Evolutionary conservation across 805 yeast genomes (phyloP).

Genomic region (Kazachstania kunashirensis): DNA sequence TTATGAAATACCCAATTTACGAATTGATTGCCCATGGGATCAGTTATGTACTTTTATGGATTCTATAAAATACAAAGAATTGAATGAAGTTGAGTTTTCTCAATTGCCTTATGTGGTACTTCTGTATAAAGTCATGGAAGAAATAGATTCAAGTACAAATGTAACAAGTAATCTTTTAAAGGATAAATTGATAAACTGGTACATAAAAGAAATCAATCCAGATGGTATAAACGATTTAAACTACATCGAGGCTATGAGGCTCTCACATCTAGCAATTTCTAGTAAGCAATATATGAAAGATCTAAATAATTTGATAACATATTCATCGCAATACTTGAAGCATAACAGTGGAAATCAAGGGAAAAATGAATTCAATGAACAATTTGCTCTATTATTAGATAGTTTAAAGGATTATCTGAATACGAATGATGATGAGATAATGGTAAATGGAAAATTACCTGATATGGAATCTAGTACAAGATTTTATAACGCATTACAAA

Average conservation of each 20-base stretch:
- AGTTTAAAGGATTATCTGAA: constrained; percentile 5
- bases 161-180: neutral
- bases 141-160: neutral
- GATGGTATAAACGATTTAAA: constrained; percentile 31
- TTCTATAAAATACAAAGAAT: constrained; percentile 37
- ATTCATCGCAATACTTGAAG: constrained; percentile 7
- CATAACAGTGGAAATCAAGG: neutral
- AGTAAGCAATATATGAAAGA: neutral
- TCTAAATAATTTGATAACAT: constrained; percentile 15
- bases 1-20: constrained; percentile 43
- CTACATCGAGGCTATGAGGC: constrained; percentile 42
- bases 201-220: constrained; percentile 26
- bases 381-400: constrained; percentile 4
- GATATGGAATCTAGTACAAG: constrained; percentile 80
- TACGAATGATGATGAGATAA: constrained; percentile 24
- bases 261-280: constrained; percentile 34
- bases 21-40: constrained; percentile 65
- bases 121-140: constrained; percentile 2
- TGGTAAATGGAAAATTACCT: constrained; percentile 66
- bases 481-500: constrained; percentile 48
- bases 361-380: constrained; percentile 9
- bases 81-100: constrained; percentile 39
- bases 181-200: neutral
- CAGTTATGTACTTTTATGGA: constrained; percentile 46
- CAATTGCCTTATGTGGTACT: constrained; percentile 50